Base-by-base conservation (phyloP, 805 yeast genomes). In the Pichia rugopelliculosa region DNA sequence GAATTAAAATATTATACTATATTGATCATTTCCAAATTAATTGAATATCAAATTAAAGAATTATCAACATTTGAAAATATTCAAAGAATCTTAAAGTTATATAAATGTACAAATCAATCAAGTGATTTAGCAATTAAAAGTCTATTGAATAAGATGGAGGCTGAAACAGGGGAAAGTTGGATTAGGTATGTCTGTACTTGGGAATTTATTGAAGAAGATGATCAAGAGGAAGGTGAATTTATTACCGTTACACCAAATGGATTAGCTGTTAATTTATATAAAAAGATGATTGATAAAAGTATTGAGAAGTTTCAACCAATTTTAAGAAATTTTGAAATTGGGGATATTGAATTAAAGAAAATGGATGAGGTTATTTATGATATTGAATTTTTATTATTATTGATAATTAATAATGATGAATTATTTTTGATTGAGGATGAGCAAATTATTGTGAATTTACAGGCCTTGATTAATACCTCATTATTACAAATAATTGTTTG, bases 351-450 rank as follows among this genome's bases (percentile, higher is more conserved):
- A 33, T 44, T 33, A 25, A 50, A 22, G 13, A 42, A 34, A n/a
- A 27, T 8, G 17, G 21, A 9, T 51, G 37, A 62, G 1, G 60
- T 69, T 0, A 53, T 67, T 7, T 86, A 89, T 61, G 91, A 87
- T 59, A 74, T 80, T n/a, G 80, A 83, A 57, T 87, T 89, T 57
- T 56, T 89, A 34, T 61, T 87, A 51, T 67, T 84, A 46, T 59
- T 82, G 50, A 64, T 82, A 5, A 60, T 84, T 34, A 83, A 81
- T 59, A 84, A 80, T 55, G 81, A 78, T 5, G 90, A 84, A 51
- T 66, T 85, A 27, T 73, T 84, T 38, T 53, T 42, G 46, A 55
- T 39, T 49, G 51, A 52, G 10, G 51, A 48, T 1, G 53, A 52
- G 10, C 13, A n/a, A 30, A 41, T 54, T 41, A 62, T 59, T 15